Conservation (phyloP, 2,329 filamentous ascomycete genomes). For the Drechslerella dactyloides region DNA sequence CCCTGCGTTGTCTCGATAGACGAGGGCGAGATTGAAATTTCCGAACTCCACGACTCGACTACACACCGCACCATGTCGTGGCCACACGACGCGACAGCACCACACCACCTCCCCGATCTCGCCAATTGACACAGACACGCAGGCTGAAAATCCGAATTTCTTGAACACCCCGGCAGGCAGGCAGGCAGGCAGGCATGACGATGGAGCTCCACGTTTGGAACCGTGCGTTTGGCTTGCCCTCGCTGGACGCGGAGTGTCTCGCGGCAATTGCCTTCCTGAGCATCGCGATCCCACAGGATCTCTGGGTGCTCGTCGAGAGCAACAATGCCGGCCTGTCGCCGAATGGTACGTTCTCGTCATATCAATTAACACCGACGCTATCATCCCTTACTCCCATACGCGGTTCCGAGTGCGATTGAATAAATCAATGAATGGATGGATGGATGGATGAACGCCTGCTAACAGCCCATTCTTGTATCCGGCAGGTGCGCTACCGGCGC, state of each 20-base stretch:
- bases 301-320: constrained; percentile 75
- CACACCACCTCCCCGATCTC: no score
- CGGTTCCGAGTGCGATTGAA: constrained; percentile 32
- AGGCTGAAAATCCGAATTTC: background rate
- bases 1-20: constrained; percentile 24
- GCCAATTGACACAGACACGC: constrained; percentile 1
- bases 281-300: constrained; percentile 65
- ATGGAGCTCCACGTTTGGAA: constrained; percentile 88
- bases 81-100: no score
- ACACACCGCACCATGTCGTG: no score
- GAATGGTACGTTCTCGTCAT: constrained; percentile 64
- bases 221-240: constrained; percentile 83
- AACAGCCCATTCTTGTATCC: constrained; percentile 22
- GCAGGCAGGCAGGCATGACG: no score
- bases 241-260: constrained; percentile 88
- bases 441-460: constrained; percentile 63
- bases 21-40: no score
- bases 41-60: no score
- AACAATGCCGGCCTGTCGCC: constrained; percentile 75
- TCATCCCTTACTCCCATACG: background rate
- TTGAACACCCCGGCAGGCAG: no score
- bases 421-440: no score
- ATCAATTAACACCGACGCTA: background rate
- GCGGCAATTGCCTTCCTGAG: constrained; percentile 80
- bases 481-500: constrained; percentile 65